Evolutionary conservation across 140 eudicot species (phyloP).

Genomic region (Flaveria floridana): DNA sequence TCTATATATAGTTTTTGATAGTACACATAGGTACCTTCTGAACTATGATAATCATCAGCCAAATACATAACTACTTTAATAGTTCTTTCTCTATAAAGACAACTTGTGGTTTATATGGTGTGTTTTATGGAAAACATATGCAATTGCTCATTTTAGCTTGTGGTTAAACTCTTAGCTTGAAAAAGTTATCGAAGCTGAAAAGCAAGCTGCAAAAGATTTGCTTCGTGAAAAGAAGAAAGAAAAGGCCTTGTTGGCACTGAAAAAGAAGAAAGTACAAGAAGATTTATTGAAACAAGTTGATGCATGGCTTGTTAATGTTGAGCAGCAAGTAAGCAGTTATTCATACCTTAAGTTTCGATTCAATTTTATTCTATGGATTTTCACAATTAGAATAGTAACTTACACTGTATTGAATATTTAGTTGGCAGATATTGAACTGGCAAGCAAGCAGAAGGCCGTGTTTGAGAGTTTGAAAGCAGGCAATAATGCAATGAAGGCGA

Average conservation of each 20-base stretch:
- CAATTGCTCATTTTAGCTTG: conserved; percentile 1
- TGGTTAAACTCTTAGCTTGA: conserved; percentile 57
- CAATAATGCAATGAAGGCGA: conserved; percentile 80
- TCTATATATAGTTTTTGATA: too few relatives aligned
- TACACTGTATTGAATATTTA: conserved; percentile 29
- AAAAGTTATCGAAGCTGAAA: conserved; percentile 93
- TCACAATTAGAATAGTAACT: background rate
- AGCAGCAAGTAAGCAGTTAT: conserved; percentile 79
- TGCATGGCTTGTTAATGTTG: conserved; percentile 87
- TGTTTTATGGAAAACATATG: conserved; percentile 1
- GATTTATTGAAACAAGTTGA: conserved; percentile 89
- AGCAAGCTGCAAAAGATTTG: conserved; percentile 88
- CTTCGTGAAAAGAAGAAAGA: conserved; percentile 98
- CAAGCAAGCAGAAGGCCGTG: conserved; percentile 97
- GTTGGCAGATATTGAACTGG: conserved; percentile 97
- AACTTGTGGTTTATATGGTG: conserved; percentile 6
- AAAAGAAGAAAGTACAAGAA: conserved; percentile 93
- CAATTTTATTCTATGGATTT: background rate
- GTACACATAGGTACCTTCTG: background rate
- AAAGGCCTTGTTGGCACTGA: conserved; percentile 78
- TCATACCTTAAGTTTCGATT: background rate
- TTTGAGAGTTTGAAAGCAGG: conserved; percentile 96
- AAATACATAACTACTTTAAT: background rate
- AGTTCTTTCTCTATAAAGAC: background rate
- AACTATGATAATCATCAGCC: background rate